Conservation (phyloP, 2,329 filamentous ascomycete species). For the Sarocladiaceae sp. region DNA sequence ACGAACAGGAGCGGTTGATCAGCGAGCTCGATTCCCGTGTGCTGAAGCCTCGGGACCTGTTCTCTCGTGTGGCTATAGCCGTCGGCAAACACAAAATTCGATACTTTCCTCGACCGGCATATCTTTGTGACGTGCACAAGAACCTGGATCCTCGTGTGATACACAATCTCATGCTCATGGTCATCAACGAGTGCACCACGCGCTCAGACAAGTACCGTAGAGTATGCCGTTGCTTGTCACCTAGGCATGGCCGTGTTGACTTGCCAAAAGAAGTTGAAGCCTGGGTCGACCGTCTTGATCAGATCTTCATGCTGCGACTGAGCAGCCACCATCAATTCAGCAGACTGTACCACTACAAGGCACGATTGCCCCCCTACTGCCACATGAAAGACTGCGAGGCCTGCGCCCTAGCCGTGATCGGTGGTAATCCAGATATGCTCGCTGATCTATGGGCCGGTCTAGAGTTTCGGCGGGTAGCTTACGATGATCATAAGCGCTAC, state of each 20-base stretch:
- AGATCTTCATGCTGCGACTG: conserved; percentile 33
- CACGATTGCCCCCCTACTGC: background rate
- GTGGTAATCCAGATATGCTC: conserved; percentile 36
- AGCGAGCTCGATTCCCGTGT: background rate
- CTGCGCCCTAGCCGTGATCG: conserved; percentile 47
- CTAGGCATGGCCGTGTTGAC: background rate
- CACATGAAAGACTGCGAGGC: conserved; percentile 42
- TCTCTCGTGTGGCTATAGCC: conserved; percentile 46
- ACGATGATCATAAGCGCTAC: background rate
- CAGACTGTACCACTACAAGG: conserved; percentile 23
- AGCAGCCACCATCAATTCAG: conserved; percentile 26
- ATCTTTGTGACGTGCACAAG: conserved; percentile 37
- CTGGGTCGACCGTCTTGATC: conserved; percentile 24
- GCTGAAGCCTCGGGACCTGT: background rate
- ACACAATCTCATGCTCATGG: conserved; percentile 35
- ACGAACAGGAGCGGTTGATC: conserved; percentile 23
- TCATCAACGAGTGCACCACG: conserved; percentile 37
- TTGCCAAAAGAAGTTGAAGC: conserved; percentile 11
- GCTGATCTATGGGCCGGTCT: conserved; percentile 41
- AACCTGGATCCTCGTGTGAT: conserved; percentile 38
- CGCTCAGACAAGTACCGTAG: conserved; percentile 24
- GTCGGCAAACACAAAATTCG: background rate
- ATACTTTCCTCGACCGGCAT: conserved; percentile 23
- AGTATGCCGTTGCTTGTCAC: background rate
- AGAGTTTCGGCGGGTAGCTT: conserved; percentile 26